Base-by-base conservation (phyloP, 345 rosid genomes). In the Brassica rapa region DNA sequence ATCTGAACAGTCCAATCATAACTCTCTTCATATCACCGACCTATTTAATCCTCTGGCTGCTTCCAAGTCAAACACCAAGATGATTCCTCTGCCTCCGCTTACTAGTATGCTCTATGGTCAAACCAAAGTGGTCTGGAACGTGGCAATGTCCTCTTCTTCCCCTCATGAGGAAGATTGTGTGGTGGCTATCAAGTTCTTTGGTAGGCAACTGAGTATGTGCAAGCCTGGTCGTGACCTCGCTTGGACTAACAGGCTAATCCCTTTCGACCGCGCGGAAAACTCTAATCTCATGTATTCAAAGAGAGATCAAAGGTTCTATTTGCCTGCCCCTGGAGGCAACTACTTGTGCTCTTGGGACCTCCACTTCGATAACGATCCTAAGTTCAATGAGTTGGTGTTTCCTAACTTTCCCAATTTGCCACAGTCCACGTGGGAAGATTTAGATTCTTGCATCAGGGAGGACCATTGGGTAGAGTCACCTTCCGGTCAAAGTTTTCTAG, bases 251-350 rank as follows among this genome's bases (percentile, higher is more conserved):
- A 51, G 0, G 15, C 56, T 51, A 51, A 51, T 51, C 56, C 56
- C 56, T 51, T n/a, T 51, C 21, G 56, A 51, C 16, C 6, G 56
- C 56, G 6, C 56, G 1, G 56, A n/a, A 5, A 51, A 51, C 56
- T 51, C 56, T n/a, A 51, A 51, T 51, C 56, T 51, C 56, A 51
- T 51, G 56, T 51, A 51, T 51, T 51, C 56, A 51, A 71, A 59
- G 35, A 71, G 55, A 57, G 74, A 71, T 7, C 53, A 57, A 23
- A 59, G n/a, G 8, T 37, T 71, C 1, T 12, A 71, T 15, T n/a
- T 71, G 55, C 66, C 35, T 71, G n/a, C 74, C 61, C 55, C 66
- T 35, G 66, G 74, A 71, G 66, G 74, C 53, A 33, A 59, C 53
- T 12, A 35, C 66, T 23, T 71, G 66, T 71, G 33, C 74, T 57